A percentile compares a stretch with the other conserved stretches of the same genome.
Conservation (phyloP, 169 alveolate genomes). For the Theileria orientalis region DNA sequence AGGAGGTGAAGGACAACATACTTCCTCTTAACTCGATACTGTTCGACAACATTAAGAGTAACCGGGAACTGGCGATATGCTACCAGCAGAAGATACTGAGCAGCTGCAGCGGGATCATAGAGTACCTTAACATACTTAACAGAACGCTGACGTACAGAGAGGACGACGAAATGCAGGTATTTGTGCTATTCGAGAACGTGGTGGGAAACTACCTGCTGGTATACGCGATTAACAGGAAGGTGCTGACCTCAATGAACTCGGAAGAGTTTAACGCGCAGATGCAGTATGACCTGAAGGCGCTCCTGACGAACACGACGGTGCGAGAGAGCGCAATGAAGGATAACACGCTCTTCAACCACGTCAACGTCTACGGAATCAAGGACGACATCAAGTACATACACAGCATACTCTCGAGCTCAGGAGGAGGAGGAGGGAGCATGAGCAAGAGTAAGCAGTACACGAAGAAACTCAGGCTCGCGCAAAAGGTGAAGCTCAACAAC, state of each 20-base stretch:
- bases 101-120: slow-evolving; percentile 31
- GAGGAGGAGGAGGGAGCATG: neutral
- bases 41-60: neutral
- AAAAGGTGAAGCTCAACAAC: slow-evolving; percentile 9
- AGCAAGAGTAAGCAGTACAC: neutral
- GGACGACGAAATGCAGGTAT: neutral
- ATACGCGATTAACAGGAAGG: neutral
- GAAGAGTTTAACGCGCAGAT: neutral
- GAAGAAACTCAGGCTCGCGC: neutral
- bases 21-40: neutral
- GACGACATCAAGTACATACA: slow-evolving; percentile 47
- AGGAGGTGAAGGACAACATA: neutral
- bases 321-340: neutral
- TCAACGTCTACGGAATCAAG: neutral
- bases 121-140: neutral
- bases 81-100: slow-evolving; percentile 34
- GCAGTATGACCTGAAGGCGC: neutral
- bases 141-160: neutral
- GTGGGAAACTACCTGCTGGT: neutral
- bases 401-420: neutral
- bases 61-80: slow-evolving; percentile 11
- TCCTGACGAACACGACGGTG: neutral
- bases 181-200: slow-evolving; percentile 48
- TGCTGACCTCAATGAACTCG: neutral
- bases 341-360: neutral